Percentiles rank a stretch among this genome's conserved stretches.
Evolutionary conservation across 2,329 filamentous ascomycete species (phyloP).

Genomic region (Colletotrichum sp.): DNA sequence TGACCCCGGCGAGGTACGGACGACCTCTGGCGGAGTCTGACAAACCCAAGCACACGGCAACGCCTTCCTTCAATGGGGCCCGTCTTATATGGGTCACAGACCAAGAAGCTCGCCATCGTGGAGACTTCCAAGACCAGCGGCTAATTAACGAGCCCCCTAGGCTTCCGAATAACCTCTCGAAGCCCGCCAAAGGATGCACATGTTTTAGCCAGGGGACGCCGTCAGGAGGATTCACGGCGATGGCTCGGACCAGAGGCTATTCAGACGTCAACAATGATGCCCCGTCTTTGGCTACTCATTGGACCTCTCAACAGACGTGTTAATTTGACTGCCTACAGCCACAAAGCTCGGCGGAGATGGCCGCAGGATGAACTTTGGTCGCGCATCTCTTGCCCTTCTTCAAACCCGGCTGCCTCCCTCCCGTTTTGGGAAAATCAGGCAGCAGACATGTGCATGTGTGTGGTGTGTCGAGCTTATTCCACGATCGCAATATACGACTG

Average conservation of each 20-base stretch:
- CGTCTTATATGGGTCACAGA: neutral
- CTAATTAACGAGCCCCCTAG: neutral
- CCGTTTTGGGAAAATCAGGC: neutral
- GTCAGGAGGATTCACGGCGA: neutral
- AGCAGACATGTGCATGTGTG: neutral
- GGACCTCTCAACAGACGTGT: neutral
- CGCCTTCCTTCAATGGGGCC: neutral
- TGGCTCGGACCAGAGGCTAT: slow-evolving; percentile 4
- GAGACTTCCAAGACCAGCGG: neutral
- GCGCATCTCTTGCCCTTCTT: neutral
- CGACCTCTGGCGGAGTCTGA: neutral
- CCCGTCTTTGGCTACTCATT: neutral
- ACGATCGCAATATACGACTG: neutral
- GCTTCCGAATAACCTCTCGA: neutral
- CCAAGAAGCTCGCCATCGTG: neutral
- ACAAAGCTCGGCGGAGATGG: neutral
- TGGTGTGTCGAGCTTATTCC: neutral
- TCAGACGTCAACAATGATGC: slow-evolving; percentile 1
- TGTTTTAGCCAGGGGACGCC: neutral
- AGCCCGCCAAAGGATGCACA: neutral
- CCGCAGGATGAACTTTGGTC: neutral
- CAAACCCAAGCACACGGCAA: neutral
- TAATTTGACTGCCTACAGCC: neutral
- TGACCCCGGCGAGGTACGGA: neutral
- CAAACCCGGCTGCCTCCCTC: neutral